Base-by-base conservation (phyloP, 805 yeast genomes). In the Metschnikowia gruessii region DNA sequence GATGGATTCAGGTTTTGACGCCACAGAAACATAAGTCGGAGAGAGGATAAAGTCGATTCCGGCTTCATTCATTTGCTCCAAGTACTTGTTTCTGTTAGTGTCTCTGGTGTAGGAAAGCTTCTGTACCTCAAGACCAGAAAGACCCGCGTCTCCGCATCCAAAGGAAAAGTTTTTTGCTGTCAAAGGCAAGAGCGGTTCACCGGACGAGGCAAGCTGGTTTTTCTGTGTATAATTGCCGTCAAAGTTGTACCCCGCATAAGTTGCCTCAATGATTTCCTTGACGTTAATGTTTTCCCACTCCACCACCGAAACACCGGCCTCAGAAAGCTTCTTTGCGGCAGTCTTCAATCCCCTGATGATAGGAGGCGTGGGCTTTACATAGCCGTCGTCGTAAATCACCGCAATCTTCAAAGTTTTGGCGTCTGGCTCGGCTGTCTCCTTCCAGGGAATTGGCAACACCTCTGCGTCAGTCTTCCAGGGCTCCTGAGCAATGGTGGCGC, bases 291-390 rank as follows among this genome's bases (percentile, higher is more conserved):
- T 48, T 11, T 50, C 42, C 58, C 58, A 54, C 19, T 52, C 55
- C 2, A 54, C 55, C 7, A 54, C 56, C 3, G 41, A 37, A 10
- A 52, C 53, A 13, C 58, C 58, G 7, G 58, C 56, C 1, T 34
- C 44, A 10, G 49, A 18, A 21, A 55, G 42, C 19, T 36, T 40
- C 34, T 43, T 22, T 9, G 48, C 54, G 1, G 56, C 55, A 12
- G 42, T 37, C 38, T 49, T 44, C 50, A 55, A 49, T 1, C 51
- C 57, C 11, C 58, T 43, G 13, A 39, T 34, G 12, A 55, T 48
- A 3, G 58, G 58, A n/a, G 58, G 57, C 13, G 57, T 51, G 13
- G 58, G 58, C 46, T 50, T 53, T 10, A 55, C 58, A 19, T 49
- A 49, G 9, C 55, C 57, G 29, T 55, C 58, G 28, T 55, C 58